Evolutionary conservation across 371 early-diverging fungal genomes (phyloP).

Genomic region (Rhizoclosmatium hyalinum): DNA sequence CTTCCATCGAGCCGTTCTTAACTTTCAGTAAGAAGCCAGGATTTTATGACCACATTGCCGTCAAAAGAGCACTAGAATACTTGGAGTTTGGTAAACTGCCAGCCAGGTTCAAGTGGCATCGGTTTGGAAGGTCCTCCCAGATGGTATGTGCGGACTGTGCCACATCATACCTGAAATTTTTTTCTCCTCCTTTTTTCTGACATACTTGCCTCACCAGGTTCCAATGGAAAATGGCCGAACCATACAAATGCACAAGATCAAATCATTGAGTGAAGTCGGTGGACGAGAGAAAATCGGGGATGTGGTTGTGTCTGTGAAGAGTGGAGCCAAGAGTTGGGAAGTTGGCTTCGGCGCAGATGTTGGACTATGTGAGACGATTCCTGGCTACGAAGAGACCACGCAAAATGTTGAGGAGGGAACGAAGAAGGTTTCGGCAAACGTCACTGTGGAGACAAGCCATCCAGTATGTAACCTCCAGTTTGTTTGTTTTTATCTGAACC

Average conservation of each 20-base stretch:
- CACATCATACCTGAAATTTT: background rate
- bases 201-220: background rate
- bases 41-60: conserved; percentile 33
- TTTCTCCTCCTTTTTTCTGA: background rate
- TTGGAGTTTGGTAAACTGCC: conserved; percentile 25
- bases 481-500: background rate
- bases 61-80: conserved; percentile 20
- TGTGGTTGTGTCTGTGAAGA: background rate
- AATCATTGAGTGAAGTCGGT: background rate
- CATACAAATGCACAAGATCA: background rate
- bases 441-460: background rate
- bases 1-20: conserved; percentile 44
- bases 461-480: background rate
- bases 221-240: background rate
- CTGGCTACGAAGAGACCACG: conserved; percentile 1
- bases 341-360: background rate
- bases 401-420: background rate
- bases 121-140: conserved; percentile 5
- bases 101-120: conserved; percentile 11
- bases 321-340: background rate
- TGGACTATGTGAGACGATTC: background rate
- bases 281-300: background rate
- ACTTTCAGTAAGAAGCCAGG: conserved; percentile 36
- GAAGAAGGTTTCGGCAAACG: background rate
- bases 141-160: background rate